A percentile compares a stretch with the other conserved stretches of the same genome.
phyloP scores from a whole-genome alignment of 148 eudicot species.

The Drosera capensis region DNA sequence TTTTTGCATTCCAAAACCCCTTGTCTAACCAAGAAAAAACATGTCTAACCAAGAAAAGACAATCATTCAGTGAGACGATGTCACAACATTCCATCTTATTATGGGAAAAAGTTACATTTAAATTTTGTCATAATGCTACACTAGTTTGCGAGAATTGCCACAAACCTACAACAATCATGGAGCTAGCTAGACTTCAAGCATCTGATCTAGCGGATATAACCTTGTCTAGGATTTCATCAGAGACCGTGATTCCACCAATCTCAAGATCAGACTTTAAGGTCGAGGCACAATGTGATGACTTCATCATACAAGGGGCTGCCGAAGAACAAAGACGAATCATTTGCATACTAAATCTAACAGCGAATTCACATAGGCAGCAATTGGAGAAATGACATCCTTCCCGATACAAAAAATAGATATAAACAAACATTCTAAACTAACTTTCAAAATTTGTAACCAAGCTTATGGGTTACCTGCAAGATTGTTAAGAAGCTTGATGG shows the following conservation, averaged over 20 bases:
- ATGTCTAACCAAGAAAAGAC: too few relatives aligned
- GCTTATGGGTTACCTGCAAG: constrained; percentile 66
- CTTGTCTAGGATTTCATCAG: constrained; percentile 72
- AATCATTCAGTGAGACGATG: too few relatives aligned
- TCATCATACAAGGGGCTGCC: constrained; percentile 93
- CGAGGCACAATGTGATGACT: constrained; percentile 63
- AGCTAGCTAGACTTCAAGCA: too few relatives aligned
- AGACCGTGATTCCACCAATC: constrained; percentile 61
- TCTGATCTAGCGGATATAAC: constrained; percentile 76
- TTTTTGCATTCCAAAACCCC: too few relatives aligned
- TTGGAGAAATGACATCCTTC: background rate
- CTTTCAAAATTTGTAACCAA: constrained; percentile 89
- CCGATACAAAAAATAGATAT: background rate
- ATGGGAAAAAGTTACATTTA: too few relatives aligned
- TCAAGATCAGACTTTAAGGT: constrained; percentile 88
- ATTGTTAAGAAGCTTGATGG: constrained; percentile 82
- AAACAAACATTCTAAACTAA: constrained; percentile 14
- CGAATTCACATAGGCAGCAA: background rate
- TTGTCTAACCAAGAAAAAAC: too few relatives aligned
- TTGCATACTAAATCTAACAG: too few relatives aligned
- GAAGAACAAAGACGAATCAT: constrained; percentile 5
- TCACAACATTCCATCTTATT: too few relatives aligned
- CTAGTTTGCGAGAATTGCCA: too few relatives aligned
- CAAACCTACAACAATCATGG: too few relatives aligned
- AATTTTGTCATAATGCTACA: too few relatives aligned